Conservation (phyloP, 2,329 filamentous ascomycete species). For the Aspergillus fructus region DNA sequence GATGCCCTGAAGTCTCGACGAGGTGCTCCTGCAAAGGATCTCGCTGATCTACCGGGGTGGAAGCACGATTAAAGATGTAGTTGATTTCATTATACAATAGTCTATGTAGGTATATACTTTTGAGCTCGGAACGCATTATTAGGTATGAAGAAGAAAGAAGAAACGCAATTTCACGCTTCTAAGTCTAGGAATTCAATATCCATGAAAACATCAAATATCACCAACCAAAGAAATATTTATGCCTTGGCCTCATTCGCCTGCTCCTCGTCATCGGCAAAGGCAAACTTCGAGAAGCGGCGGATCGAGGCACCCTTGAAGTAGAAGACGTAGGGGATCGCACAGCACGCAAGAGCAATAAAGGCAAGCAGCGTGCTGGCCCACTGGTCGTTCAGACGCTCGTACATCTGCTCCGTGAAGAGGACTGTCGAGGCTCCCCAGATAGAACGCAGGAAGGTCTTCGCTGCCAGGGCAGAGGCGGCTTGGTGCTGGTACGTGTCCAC, state of each 20-base stretch:
- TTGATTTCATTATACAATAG: background rate
- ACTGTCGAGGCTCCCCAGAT: conserved; percentile 79
- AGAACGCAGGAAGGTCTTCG: conserved; percentile 75
- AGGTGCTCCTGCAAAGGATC: background rate
- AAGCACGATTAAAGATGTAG: conserved; percentile 1
- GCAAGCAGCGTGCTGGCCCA: conserved; percentile 74
- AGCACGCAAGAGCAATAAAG: conserved; percentile 75
- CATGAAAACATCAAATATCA: no score
- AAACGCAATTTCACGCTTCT: no score
- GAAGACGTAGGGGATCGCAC: conserved; percentile 79
- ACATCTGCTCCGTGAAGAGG: conserved; percentile 82
- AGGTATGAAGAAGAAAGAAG: no score
- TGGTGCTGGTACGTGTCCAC: conserved; percentile 70
- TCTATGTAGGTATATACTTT: background rate
- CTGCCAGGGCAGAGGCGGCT: conserved; percentile 76
- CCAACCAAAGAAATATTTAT: background rate
- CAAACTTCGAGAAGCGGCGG: conserved; percentile 67
- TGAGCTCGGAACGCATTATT: no score
- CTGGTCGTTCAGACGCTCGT: conserved; percentile 67
- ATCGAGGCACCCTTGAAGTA: conserved; percentile 74
- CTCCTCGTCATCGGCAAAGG: conserved; percentile 62
- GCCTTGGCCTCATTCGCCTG: conserved; percentile 18
- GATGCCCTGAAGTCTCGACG: conserved; percentile 5
- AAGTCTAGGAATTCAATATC: no score
- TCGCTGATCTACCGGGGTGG: conserved; percentile 4